These are phyloP conservation scores for Dryas alaskensis DNA, from an alignment of 306 rosid species.

Conservation along the genomic window DNA sequence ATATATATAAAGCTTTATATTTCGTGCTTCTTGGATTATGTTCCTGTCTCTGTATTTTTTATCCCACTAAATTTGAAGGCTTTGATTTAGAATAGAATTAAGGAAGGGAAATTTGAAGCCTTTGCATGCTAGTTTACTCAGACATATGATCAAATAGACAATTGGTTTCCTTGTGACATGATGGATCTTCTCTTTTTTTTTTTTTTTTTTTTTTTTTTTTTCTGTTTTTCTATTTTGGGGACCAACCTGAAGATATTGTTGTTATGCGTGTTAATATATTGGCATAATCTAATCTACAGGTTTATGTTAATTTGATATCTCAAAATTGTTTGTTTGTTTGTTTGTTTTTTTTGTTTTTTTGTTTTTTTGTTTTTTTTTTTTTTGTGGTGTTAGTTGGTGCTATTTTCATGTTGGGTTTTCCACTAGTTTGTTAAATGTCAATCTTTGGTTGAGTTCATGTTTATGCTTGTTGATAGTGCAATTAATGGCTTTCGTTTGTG, in stretches of 20 bases:
- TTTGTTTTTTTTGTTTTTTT: neutral
- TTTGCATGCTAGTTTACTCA: neutral
- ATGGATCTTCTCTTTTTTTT: slow-evolving; percentile 7
- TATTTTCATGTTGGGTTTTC: neutral
- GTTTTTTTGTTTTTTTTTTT: too few species aligned
- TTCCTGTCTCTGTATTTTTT: neutral
- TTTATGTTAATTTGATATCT: neutral
- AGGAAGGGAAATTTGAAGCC: neutral
- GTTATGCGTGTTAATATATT: neutral
- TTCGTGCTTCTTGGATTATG: neutral
- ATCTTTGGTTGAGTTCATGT: neutral
- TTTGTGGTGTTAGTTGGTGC: neutral
- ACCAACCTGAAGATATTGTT: neutral
- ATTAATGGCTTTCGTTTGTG: neutral
- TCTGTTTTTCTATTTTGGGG: neutral
- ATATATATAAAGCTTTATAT: neutral
- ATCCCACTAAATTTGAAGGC: neutral
- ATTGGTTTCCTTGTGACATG: neutral
- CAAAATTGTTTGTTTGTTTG: neutral
- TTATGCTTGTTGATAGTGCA: neutral
- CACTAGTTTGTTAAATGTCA: neutral
- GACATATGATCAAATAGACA: neutral
- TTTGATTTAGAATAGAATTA: neutral
- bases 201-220: neutral
- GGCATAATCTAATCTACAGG: neutral